Conservation (phyloP, 2,329 filamentous ascomycete genomes). For the Mariannaea elegans region DNA sequence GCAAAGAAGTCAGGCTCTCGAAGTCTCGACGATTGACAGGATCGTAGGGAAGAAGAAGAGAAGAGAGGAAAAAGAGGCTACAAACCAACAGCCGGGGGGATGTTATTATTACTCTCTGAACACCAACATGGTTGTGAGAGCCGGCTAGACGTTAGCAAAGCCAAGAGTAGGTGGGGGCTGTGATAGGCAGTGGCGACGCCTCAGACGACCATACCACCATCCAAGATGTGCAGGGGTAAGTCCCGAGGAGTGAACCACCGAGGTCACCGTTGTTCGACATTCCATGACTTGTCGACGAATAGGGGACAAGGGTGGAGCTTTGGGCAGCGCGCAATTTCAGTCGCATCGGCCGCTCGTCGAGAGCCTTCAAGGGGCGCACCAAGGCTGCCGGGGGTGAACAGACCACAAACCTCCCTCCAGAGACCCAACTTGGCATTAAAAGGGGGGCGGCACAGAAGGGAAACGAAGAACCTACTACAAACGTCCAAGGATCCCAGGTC, state of each 20-base stretch:
- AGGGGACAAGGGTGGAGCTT: slow-evolving; percentile 40
- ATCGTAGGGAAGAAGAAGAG: slow-evolving; percentile 50
- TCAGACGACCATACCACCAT: slow-evolving; percentile 13
- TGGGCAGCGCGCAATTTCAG: slow-evolving; percentile 39
- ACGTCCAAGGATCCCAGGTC: not conserved
- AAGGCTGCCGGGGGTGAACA: slow-evolving; percentile 1
- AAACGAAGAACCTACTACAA: not conserved
- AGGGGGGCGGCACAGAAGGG: slow-evolving; percentile 12
- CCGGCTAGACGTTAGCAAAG: slow-evolving; percentile 13
- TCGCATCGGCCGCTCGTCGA: slow-evolving; percentile 22
- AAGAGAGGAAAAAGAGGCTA: slow-evolving; percentile 18
- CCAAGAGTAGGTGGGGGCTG: slow-evolving; percentile 29
- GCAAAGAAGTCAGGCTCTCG: slow-evolving; percentile 55
- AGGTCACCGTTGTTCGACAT: slow-evolving; percentile 38
- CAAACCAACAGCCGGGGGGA: slow-evolving; percentile 4
- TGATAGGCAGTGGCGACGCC: slow-evolving; percentile 25
- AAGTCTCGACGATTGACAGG: slow-evolving; percentile 59
- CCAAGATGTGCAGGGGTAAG: slow-evolving; percentile 32
- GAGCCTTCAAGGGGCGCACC: not conserved
- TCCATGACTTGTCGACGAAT: slow-evolving; percentile 33
- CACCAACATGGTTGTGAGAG: slow-evolving; percentile 11
- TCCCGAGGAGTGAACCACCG: slow-evolving; percentile 35
- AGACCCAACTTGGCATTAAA: not conserved
- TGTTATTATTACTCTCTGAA: slow-evolving; percentile 15
- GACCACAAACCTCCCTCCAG: not conserved